Conservation (phyloP, 2,329 filamentous ascomycete species). For the Paracoccidioides lutzii region DNA sequence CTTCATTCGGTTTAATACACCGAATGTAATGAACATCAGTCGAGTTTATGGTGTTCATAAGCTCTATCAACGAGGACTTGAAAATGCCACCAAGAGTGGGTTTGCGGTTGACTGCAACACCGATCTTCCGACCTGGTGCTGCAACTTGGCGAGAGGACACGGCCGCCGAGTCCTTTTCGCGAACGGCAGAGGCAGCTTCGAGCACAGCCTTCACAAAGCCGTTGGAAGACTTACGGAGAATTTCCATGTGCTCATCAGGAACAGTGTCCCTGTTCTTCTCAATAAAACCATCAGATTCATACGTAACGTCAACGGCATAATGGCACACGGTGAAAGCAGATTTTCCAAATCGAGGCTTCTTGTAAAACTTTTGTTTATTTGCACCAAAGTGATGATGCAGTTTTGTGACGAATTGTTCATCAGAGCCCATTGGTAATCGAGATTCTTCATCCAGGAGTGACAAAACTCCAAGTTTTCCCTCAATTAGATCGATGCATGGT, state of each 20-base stretch:
- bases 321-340: slow-evolving; percentile 96
- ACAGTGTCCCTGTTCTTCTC: slow-evolving; percentile 99
- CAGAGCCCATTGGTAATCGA: slow-evolving; percentile 87
- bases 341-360: slow-evolving; percentile 96
- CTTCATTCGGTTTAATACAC: slow-evolving; percentile 98
- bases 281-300: slow-evolving; percentile 97
- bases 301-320: slow-evolving; percentile 95
- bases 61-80: slow-evolving; percentile 93
- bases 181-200: slow-evolving; percentile 69
- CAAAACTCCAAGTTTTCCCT: slow-evolving; percentile 87
- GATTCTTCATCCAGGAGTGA: slow-evolving; percentile 93
- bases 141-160: slow-evolving; percentile 61
- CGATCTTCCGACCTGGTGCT: slow-evolving; percentile 66
- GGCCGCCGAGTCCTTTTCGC: slow-evolving; percentile 67
- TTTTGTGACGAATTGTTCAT: slow-evolving; percentile 94
- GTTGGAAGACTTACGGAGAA: slow-evolving; percentile 74
- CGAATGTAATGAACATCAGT: slow-evolving; percentile 98
- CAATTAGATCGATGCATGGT: slow-evolving; percentile 95
- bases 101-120: slow-evolving; percentile 86
- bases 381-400: slow-evolving; percentile 83
- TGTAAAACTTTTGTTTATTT: slow-evolving; percentile 94
- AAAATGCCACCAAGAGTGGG: slow-evolving; percentile 96
- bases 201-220: slow-evolving; percentile 73
- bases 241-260: slow-evolving; percentile 93
- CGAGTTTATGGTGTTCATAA: slow-evolving; percentile 95